Conservation (phyloP, 345 rosid genomes). For the Citrus cavaleriei region DNA sequence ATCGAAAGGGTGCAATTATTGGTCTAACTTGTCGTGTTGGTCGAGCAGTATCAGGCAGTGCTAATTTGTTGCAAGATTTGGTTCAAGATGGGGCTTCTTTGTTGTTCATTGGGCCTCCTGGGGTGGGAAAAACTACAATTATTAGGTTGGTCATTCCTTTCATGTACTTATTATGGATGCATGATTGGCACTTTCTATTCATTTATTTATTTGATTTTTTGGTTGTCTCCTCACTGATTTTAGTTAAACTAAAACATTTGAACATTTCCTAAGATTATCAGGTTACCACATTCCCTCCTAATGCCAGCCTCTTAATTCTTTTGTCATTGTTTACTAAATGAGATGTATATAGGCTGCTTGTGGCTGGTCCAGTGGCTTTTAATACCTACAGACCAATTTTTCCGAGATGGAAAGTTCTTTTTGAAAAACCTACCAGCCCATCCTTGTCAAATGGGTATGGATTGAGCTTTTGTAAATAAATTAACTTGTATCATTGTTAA, state of each 20-base stretch:
- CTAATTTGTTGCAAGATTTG: slow-evolving; percentile 69
- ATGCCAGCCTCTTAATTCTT: not conserved
- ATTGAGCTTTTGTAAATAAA: not conserved
- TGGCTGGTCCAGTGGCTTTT: not conserved
- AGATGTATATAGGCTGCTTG: not conserved
- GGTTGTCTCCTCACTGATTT: not conserved
- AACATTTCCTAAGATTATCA: not conserved
- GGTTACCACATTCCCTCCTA: not conserved
- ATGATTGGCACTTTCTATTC: not conserved
- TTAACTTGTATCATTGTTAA: not conserved
- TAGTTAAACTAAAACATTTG: not conserved
- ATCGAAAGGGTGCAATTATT: slow-evolving; percentile 63
- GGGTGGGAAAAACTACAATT: slow-evolving; percentile 95
- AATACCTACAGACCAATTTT: not conserved
- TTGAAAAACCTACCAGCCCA: not conserved
- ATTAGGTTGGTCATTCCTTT: slow-evolving; percentile 50
- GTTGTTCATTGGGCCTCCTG: slow-evolving; percentile 92
- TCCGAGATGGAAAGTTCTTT: not conserved
- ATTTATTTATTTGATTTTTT: not conserved
- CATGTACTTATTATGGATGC: not conserved
- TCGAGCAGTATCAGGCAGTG: slow-evolving; percentile 74
- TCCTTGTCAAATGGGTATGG: not conserved
- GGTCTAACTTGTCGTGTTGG: slow-evolving; percentile 97
- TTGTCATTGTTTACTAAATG: not conserved
- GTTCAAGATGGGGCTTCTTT: slow-evolving; percentile 76